Evolutionary conservation across 164 flowering plant species (phyloP).

Genomic region (Liriodendron chinense): DNA sequence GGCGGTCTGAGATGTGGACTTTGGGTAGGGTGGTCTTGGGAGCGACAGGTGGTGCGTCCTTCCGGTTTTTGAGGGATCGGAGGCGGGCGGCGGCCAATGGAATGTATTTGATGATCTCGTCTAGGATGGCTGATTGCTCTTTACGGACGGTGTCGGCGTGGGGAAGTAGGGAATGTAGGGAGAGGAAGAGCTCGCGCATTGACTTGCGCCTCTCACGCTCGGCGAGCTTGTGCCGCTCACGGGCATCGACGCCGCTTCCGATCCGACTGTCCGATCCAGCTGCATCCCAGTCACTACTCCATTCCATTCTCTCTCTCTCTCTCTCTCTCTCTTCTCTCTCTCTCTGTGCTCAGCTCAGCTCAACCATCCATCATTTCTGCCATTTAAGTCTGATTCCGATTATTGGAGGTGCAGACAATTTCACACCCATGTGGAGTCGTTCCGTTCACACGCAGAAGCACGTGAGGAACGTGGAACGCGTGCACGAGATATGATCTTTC

Average conservation of each 20-base stretch:
- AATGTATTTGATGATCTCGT: conserved; percentile 38
- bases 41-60: background rate
- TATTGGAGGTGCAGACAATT: no score
- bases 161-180: conserved; percentile 32
- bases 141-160: conserved; percentile 28
- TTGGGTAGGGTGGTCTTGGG: background rate
- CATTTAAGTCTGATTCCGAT: no score
- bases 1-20: conserved; percentile 6
- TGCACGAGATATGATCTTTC: no score
- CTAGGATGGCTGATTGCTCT: conserved; percentile 35
- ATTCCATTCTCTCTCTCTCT: conserved; percentile 8
- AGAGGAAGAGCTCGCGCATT: conserved; percentile 31
- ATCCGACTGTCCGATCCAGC: background rate
- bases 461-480: no score
- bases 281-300: conserved; percentile 17
- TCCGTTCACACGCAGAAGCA: no score
- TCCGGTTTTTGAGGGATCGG: conserved; percentile 20
- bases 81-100: conserved; percentile 32
- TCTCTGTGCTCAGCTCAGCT: no score
- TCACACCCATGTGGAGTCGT: no score
- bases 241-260: conserved; percentile 14
- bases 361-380: no score
- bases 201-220: conserved; percentile 30
- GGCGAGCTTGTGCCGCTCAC: conserved; percentile 30
- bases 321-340: no score